These are phyloP conservation scores for Yarrowia sp. DNA, from an alignment of 805 yeast genomes.

Conservation along the genomic window DNA sequence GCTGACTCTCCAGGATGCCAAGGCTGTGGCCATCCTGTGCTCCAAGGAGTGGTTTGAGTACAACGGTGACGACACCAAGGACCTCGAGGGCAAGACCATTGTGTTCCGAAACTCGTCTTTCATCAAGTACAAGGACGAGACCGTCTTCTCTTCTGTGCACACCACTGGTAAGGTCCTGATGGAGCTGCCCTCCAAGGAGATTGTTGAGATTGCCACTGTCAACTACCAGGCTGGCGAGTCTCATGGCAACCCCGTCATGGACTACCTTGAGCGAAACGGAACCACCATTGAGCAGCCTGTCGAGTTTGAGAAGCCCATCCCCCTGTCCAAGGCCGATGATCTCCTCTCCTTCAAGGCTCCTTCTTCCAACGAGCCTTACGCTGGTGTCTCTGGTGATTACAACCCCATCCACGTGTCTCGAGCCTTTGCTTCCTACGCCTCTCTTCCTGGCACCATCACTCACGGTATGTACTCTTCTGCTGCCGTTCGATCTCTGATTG, in stretches of 20 bases:
- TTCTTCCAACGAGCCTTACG: constrained; percentile 93
- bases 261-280: constrained; percentile 89
- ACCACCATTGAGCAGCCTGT: constrained; percentile 91
- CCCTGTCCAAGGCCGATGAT: constrained; percentile 58
- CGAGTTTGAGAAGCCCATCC: constrained; percentile 83
- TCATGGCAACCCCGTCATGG: constrained; percentile 96
- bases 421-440: constrained; percentile 89
- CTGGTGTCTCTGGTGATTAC: constrained; percentile 95
- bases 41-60: constrained; percentile 98
- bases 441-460: constrained; percentile 94
- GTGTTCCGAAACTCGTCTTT: constrained; percentile 87
- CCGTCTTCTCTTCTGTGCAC: constrained; percentile 70
- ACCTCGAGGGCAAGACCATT: constrained; percentile 72
- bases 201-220: constrained; percentile 76
- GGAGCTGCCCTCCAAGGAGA: constrained; percentile 90
- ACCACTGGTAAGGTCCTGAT: constrained; percentile 81
- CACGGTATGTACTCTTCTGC: constrained; percentile 99
- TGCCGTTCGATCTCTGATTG: constrained; percentile 89
- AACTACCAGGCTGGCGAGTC: constrained; percentile 87
- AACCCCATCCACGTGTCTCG: constrained; percentile 98
- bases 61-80: constrained; percentile 52
- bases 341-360: constrained; percentile 63
- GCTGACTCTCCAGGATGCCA: constrained; percentile 64
- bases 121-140: constrained; percentile 72
- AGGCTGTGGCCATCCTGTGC: constrained; percentile 87